Percentiles rank a stretch among this genome's conserved stretches.
Evolutionary conservation across 495 filamentous ascomycete species (phyloP).

Genomic region (Penicillium macrosclerotiorum): DNA sequence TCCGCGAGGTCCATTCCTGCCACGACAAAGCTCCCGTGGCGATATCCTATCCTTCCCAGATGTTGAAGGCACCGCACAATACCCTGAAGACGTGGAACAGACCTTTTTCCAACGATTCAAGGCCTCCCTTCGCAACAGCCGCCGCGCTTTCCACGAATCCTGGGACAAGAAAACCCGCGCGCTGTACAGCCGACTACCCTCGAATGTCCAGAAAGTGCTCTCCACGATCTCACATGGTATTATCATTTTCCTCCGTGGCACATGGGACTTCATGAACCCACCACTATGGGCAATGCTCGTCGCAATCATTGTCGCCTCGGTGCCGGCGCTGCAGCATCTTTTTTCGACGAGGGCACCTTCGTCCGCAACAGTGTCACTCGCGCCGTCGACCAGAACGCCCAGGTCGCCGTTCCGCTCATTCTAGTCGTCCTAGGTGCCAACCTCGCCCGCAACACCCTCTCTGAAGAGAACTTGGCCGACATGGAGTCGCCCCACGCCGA

Average conservation of each 20-base stretch:
- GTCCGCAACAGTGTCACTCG: constrained; percentile 89
- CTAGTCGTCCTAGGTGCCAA: constrained; percentile 96
- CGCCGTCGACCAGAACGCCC: constrained; percentile 78
- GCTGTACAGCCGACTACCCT: constrained; percentile 53
- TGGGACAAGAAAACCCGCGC: constrained; percentile 24
- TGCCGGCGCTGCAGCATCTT: constrained; percentile 76
- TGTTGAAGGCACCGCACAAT: constrained; percentile 32
- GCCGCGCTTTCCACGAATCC: constrained; percentile 14
- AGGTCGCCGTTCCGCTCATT: constrained; percentile 92
- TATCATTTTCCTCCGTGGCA: constrained; percentile 57
- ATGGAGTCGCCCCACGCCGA: constrained; percentile 64
- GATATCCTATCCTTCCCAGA: constrained; percentile 46
- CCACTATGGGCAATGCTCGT: constrained; percentile 95
- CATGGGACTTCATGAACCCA: constrained; percentile 96
- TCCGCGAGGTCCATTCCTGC: constrained; percentile 39
- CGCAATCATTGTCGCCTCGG: constrained; percentile 83
- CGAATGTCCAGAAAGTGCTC: constrained; percentile 54
- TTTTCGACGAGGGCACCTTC: constrained; percentile 88
- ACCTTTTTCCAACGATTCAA: constrained; percentile 26
- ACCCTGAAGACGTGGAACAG: constrained; percentile 15
- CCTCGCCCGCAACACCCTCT: constrained; percentile 72
- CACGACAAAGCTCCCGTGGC: constrained; percentile 36
- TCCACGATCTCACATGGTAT: constrained; percentile 37
- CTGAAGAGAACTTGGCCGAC: constrained; percentile 52
- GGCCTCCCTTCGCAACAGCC: constrained; percentile 17